phyloP scores from a whole-genome alignment of 169 alveolate species.

The Besnoitia besnoiti region DNA sequence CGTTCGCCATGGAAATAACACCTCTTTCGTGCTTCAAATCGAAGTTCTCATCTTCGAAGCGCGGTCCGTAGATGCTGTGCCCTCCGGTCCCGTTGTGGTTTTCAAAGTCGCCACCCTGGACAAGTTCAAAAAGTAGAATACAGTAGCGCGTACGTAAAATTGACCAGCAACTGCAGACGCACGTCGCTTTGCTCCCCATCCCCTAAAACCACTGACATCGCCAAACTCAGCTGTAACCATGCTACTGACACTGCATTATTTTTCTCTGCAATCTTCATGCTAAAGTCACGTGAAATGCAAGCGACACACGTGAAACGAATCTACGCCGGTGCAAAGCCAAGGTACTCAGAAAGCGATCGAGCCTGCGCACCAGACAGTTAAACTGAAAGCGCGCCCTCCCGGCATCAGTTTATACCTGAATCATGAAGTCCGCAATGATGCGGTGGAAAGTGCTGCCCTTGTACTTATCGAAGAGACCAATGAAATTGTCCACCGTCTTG shows the following conservation, averaged over 20 bases:
- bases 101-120: constrained; percentile 96
- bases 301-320: neutral
- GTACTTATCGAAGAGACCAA: constrained; percentile 81
- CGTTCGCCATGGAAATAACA: constrained; percentile 95
- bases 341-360: neutral
- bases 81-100: constrained; percentile 87
- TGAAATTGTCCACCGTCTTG: constrained; percentile 95
- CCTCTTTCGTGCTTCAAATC: constrained; percentile 89
- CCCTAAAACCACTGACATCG: too few relatives aligned
- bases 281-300: too few relatives aligned
- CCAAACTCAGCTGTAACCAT: too few relatives aligned
- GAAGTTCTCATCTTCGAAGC: constrained; percentile 94
- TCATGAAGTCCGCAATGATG: constrained; percentile 92
- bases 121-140: neutral
- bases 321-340: neutral
- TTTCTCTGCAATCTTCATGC: too few relatives aligned
- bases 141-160: neutral
- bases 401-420: constrained; percentile 69
- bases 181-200: too few relatives aligned
- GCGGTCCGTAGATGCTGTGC: constrained; percentile 89
- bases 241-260: too few relatives aligned
- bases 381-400: neutral
- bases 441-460: constrained; percentile 90
- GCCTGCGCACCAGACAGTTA: neutral
- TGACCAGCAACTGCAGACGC: too few relatives aligned